Evolutionary conservation across 2,329 filamentous ascomycete species (phyloP).

Genomic region (Pezicula radicicola): DNA sequence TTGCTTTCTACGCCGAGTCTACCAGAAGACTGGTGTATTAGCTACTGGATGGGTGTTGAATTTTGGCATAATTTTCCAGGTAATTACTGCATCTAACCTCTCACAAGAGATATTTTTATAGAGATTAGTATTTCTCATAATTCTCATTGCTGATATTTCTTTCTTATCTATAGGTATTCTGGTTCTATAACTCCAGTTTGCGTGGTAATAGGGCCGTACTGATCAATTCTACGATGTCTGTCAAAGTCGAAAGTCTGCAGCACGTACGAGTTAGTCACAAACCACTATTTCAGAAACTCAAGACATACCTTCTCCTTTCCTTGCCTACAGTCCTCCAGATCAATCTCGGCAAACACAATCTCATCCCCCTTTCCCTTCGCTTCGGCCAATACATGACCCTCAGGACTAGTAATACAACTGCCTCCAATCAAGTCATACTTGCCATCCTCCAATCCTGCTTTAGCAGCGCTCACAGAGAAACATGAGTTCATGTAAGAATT

Average conservation of each 20-base stretch:
- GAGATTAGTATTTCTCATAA: background rate
- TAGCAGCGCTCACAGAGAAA: constrained; percentile 46
- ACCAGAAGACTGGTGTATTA: too few species aligned
- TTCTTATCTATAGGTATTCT: constrained; percentile 21
- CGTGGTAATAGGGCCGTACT: constrained; percentile 36
- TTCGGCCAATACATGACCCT: constrained; percentile 48
- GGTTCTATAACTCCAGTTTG: constrained; percentile 39
- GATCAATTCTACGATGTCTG: constrained; percentile 40
- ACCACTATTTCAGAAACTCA: background rate
- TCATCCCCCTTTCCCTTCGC: constrained; percentile 45
- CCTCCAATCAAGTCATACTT: constrained; percentile 46
- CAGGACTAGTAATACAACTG: constrained; percentile 43
- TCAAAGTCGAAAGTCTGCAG: constrained; percentile 40
- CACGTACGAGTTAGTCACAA: constrained; percentile 15
- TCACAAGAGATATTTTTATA: too few species aligned
- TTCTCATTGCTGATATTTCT: background rate
- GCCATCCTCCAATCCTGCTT: constrained; percentile 49
- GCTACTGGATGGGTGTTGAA: too few species aligned
- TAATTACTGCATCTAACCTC: too few species aligned
- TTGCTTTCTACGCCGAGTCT: too few species aligned
- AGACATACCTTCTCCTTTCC: constrained; percentile 40
- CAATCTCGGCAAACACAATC: constrained; percentile 47
- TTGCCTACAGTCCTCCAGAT: constrained; percentile 42
- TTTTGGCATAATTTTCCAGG: too few species aligned
- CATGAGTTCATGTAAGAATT: constrained; percentile 51